Evolutionary conservation across 352 stramenopile species (phyloP).

Genomic region (Hyaloperonospora arabidopsidis): DNA sequence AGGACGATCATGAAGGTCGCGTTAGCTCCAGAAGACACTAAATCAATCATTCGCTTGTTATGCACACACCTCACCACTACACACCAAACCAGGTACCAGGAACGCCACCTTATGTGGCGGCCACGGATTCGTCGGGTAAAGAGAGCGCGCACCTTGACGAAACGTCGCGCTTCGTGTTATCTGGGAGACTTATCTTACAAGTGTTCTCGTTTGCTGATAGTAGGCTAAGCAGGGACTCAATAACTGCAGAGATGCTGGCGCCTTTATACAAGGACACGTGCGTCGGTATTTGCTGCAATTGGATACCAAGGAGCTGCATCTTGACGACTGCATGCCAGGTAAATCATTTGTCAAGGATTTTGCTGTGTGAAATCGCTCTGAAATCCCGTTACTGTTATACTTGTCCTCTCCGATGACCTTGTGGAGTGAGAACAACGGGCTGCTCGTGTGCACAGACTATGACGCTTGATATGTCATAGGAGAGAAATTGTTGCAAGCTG

Average conservation of each 20-base stretch:
- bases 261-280: conserved; percentile 72
- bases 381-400: conserved; percentile 83
- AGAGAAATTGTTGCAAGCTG: conserved; percentile 71
- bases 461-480: conserved; percentile 82
- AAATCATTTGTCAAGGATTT: conserved; percentile 88
- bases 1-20: conserved; percentile 49
- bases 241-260: conserved; percentile 56
- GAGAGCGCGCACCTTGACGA: conserved; percentile 74
- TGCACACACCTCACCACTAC: conserved; percentile 45
- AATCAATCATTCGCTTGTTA: conserved; percentile 63
- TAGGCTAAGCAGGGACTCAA: conserved; percentile 13
- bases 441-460: conserved; percentile 81
- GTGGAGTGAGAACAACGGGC: conserved; percentile 59
- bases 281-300: conserved; percentile 76
- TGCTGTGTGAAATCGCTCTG: conserved; percentile 84
- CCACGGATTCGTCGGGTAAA: conserved; percentile 75
- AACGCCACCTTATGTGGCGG: conserved; percentile 16
- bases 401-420: conserved; percentile 61
- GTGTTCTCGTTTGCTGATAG: conserved; percentile 31
- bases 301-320: conserved; percentile 84
- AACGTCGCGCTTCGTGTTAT: conserved; percentile 75
- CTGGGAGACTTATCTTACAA: conserved; percentile 57
- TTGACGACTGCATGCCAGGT: conserved; percentile 81
- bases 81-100: conserved; percentile 20
- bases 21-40: conserved; percentile 64